Evolutionary conservation across 164 flowering plant species (phyloP).

Genomic region (Magnolia changhungtana): DNA sequence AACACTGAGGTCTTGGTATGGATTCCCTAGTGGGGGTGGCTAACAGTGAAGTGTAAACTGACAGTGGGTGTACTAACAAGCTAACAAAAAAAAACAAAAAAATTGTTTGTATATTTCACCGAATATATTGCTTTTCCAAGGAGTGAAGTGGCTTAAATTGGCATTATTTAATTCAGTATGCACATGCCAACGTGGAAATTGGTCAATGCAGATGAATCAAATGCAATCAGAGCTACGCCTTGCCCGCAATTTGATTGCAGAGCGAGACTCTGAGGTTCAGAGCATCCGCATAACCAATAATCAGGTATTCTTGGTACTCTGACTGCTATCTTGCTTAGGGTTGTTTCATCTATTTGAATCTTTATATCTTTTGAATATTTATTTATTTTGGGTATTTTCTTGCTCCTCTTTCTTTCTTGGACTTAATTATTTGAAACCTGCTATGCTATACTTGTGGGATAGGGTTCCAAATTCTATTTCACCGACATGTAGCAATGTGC

Average conservation of each 20-base stretch:
- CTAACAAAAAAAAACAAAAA: too few species aligned
- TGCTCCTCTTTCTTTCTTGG: neutral
- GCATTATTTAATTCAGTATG: neutral
- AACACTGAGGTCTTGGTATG: too few species aligned
- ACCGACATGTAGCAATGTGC: neutral
- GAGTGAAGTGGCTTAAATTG: neutral
- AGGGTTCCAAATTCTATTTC: neutral
- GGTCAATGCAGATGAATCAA: constrained; percentile 79
- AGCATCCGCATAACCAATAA: constrained; percentile 68
- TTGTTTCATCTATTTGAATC: neutral
- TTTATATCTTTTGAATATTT: too few species aligned
- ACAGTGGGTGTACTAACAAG: too few species aligned
- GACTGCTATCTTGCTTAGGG: neutral
- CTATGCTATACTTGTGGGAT: neutral
- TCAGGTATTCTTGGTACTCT: constrained; percentile 47
- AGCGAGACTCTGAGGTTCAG: constrained; percentile 80
- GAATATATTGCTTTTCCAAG: too few species aligned
- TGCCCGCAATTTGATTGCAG: constrained; percentile 93
- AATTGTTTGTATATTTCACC: too few species aligned
- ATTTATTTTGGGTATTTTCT: neutral
- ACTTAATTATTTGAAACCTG: neutral
- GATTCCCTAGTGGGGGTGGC: too few species aligned
- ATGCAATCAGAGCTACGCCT: constrained; percentile 86
- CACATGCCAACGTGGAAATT: neutral
- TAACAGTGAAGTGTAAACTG: too few species aligned